These are phyloP conservation scores for Colletotrichum viniferum DNA, from an alignment of 2,329 filamentous ascomycete species.

Conservation along the genomic window DNA sequence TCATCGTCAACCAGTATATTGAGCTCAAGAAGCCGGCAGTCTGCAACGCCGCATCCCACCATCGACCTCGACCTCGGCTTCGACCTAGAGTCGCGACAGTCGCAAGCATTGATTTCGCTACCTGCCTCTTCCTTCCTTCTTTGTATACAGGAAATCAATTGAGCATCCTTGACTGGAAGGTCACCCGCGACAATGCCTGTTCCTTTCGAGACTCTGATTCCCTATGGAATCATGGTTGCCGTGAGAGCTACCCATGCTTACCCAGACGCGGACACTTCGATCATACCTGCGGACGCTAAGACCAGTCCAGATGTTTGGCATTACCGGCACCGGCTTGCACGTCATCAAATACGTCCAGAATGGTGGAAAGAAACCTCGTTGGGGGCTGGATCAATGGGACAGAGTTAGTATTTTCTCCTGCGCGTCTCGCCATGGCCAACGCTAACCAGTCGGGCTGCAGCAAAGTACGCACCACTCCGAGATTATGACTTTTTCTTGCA, in stretches of 20 bases:
- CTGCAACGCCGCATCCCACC: not conserved
- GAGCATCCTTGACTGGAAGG: slow-evolving; percentile 14
- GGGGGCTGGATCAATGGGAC: slow-evolving; percentile 68
- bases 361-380: slow-evolving; percentile 64
- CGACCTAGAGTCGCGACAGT: not conserved
- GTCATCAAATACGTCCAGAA: slow-evolving; percentile 62
- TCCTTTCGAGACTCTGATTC: slow-evolving; percentile 68
- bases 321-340: slow-evolving; percentile 62
- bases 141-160: slow-evolving; percentile 6
- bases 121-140: not conserved
- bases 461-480: slow-evolving; percentile 51
- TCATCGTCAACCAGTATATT: not conserved
- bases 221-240: slow-evolving; percentile 67
- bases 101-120: not conserved
- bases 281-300: slow-evolving; percentile 25
- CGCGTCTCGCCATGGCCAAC: not conserved
- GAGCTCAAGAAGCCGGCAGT: not conserved
- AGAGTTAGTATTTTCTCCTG: slow-evolving; percentile 46
- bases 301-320: slow-evolving; percentile 63
- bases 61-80: not conserved
- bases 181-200: slow-evolving; percentile 56
- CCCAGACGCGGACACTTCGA: not conserved
- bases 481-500: not conserved
- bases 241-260: slow-evolving; percentile 44
- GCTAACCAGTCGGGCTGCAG: slow-evolving; percentile 41